A percentile compares a stretch with the other conserved stretches of the same genome.
These are phyloP conservation scores for Tetracladium setigerum DNA, from an alignment of 495 filamentous ascomycete genomes.

Conservation along the genomic window DNA sequence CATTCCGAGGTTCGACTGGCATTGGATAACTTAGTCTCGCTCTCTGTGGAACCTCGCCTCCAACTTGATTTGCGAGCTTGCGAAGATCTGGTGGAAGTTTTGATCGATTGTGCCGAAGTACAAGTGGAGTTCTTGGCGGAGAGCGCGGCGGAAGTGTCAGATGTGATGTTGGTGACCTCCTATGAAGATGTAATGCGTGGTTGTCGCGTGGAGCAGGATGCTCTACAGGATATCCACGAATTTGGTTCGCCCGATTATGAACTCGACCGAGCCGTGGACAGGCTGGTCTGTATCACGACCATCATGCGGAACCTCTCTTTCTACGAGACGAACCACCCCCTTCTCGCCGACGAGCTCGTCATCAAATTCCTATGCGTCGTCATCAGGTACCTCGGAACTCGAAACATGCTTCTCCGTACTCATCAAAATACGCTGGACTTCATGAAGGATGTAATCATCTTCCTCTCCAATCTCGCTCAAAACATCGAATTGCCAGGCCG, in stretches of 20 bases:
- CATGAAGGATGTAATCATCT: slow-evolving; percentile 89
- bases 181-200: slow-evolving; percentile 85
- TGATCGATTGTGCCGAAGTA: slow-evolving; percentile 86
- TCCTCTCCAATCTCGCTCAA: slow-evolving; percentile 80
- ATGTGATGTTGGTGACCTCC: slow-evolving; percentile 66
- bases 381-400: slow-evolving; percentile 81
- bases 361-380: slow-evolving; percentile 73
- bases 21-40: slow-evolving; percentile 69
- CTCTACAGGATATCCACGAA: slow-evolving; percentile 57
- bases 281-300: slow-evolving; percentile 83
- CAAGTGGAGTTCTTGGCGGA: slow-evolving; percentile 74
- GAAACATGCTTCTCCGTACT: slow-evolving; percentile 75
- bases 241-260: slow-evolving; percentile 77
- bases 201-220: slow-evolving; percentile 61
- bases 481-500: slow-evolving; percentile 74
- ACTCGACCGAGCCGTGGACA: slow-evolving; percentile 78
- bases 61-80: slow-evolving; percentile 65
- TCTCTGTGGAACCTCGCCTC: slow-evolving; percentile 55
- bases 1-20: slow-evolving; percentile 81
- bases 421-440: slow-evolving; percentile 82
- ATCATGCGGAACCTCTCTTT: slow-evolving; percentile 92
- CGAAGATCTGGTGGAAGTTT: slow-evolving; percentile 78
- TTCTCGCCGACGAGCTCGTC: slow-evolving; percentile 65
- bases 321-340: slow-evolving; percentile 60
- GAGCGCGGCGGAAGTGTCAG: slow-evolving; percentile 73